Percentiles rank a stretch among this genome's conserved stretches.
These are phyloP conservation scores for Kwoniella shivajii DNA, from an alignment of 1,284 basidiomycete species.

Conservation along the genomic window DNA sequence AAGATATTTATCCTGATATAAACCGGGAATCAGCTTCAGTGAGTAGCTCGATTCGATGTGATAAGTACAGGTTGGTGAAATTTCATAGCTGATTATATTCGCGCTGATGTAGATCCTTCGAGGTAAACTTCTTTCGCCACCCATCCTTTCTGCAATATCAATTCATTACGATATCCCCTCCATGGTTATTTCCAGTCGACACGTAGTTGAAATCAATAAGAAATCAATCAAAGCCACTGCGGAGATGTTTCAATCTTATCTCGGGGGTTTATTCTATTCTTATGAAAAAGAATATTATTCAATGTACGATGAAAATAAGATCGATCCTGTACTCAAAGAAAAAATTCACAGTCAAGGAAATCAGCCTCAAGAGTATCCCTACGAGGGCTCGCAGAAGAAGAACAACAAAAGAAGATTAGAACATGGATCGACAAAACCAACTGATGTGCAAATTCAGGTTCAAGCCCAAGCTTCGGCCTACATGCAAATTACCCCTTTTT, in stretches of 20 bases:
- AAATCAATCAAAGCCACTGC: not conserved
- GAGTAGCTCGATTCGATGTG: not conserved
- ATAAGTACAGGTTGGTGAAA: not conserved
- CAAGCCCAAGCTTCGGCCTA: no score
- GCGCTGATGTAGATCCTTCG: not conserved
- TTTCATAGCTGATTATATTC: not conserved
- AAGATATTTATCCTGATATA: not conserved
- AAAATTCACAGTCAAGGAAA: no score
- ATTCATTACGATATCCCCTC: not conserved
- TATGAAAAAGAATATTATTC: not conserved
- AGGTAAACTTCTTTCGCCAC: not conserved
- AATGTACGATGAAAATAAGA: not conserved
- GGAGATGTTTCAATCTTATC: slow-evolving; percentile 6
- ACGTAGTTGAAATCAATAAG: not conserved
- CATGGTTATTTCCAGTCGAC: not conserved
- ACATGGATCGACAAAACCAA: no score
- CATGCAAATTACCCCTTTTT: no score
- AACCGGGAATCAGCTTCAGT: slow-evolving; percentile 1
- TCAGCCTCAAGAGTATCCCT: no score
- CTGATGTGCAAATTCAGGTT: no score
- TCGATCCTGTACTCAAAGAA: not conserved
- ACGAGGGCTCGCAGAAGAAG: no score
- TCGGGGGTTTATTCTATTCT: slow-evolving; percentile 7
- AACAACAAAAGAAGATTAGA: no score
- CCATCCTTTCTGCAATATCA: not conserved